Percentiles rank a stretch among this genome's conserved stretches.
Evolutionary conservation across 805 yeast genomes (phyloP).

Genomic region (Cyberlindnera xishuangbannaensis): DNA sequence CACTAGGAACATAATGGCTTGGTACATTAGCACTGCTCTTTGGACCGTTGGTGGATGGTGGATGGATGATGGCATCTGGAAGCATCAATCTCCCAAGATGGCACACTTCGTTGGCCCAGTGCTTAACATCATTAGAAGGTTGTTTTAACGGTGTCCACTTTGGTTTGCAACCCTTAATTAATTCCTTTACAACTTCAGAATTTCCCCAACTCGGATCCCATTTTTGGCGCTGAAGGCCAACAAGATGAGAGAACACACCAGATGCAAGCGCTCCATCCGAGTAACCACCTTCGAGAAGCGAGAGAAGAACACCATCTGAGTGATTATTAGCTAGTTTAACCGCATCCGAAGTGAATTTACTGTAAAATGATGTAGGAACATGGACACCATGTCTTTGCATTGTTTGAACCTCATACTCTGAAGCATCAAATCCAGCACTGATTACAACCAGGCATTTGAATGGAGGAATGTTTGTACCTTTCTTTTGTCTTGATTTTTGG

Average conservation of each 20-base stretch:
- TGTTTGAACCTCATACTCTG: conserved; percentile 72
- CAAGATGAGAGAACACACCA: conserved; percentile 73
- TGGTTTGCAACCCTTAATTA: conserved; percentile 62
- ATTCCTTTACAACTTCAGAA: conserved; percentile 54
- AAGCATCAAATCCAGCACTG: conserved; percentile 87
- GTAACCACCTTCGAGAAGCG: conserved; percentile 81
- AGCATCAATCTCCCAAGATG: conserved; percentile 57
- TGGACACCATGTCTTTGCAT: conserved; percentile 83
- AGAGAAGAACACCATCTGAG: conserved; percentile 54
- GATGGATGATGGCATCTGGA: conserved; percentile 32
- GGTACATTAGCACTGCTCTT: conserved; percentile 2
- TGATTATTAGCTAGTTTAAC: conserved; percentile 61
- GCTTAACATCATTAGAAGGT: conserved; percentile 44
- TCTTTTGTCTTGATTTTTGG: conserved; percentile 3
- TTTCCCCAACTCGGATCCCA: conserved; percentile 68
- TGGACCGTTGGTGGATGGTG: conserved; percentile 4
- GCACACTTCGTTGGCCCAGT: conserved; percentile 63
- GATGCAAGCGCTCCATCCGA: conserved; percentile 76
- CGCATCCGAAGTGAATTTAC: conserved; percentile 66
- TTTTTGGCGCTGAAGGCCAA: conserved; percentile 53
- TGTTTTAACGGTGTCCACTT: conserved; percentile 56
- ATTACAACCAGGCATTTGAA: conserved; percentile 59
- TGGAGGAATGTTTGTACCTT: conserved; percentile 18
- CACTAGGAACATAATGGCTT: conserved; percentile 5
- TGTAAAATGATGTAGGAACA: conserved; percentile 76